phyloP scores from a whole-genome alignment of 2,329 filamentous ascomycete genomes.

The Paradendryphiella salina region DNA sequence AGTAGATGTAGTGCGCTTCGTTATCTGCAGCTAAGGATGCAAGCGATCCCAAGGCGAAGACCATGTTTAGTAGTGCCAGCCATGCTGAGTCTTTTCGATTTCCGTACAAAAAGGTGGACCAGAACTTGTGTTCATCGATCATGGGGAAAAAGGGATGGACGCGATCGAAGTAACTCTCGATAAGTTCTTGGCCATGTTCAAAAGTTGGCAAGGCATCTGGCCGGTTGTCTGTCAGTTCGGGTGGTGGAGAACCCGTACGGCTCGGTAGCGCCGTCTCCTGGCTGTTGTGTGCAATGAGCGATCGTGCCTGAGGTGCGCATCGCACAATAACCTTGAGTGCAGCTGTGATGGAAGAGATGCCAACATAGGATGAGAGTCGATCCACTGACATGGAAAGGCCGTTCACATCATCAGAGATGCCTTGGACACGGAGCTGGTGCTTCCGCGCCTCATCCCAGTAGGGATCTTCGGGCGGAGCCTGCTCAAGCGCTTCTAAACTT shows the following conservation, averaged over 20 bases:
- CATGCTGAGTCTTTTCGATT: slow-evolving; percentile 69
- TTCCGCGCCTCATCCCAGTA: slow-evolving; percentile 67
- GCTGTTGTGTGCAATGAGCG: slow-evolving; percentile 52
- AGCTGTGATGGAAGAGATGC: slow-evolving; percentile 74
- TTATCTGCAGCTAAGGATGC: slow-evolving; percentile 66
- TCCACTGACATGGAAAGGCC: slow-evolving; percentile 66
- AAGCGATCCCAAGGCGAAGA: slow-evolving; percentile 75
- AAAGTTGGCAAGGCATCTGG: slow-evolving; percentile 57
- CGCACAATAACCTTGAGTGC: slow-evolving; percentile 70
- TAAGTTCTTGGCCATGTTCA: slow-evolving; percentile 67
- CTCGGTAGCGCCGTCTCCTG: slow-evolving; percentile 45
- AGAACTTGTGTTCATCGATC: slow-evolving; percentile 72
- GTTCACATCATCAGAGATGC: slow-evolving; percentile 71
- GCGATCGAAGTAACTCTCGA: slow-evolving; percentile 76
- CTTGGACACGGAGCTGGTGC: slow-evolving; percentile 49
- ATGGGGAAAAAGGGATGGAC: slow-evolving; percentile 74
- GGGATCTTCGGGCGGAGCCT: slow-evolving; percentile 66
- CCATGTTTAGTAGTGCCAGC: slow-evolving; percentile 74
- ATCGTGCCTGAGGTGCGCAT: slow-evolving; percentile 56
- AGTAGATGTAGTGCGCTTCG: slow-evolving; percentile 70
- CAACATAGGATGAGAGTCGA: slow-evolving; percentile 67
- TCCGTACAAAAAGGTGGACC: slow-evolving; percentile 65
- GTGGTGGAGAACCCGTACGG: slow-evolving; percentile 43
- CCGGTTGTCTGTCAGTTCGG: slow-evolving; percentile 38
- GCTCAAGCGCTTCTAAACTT: slow-evolving; percentile 65